Evolutionary conservation across 768 basidiomycete genomes (phyloP).

Genomic region (Mycena venus): DNA sequence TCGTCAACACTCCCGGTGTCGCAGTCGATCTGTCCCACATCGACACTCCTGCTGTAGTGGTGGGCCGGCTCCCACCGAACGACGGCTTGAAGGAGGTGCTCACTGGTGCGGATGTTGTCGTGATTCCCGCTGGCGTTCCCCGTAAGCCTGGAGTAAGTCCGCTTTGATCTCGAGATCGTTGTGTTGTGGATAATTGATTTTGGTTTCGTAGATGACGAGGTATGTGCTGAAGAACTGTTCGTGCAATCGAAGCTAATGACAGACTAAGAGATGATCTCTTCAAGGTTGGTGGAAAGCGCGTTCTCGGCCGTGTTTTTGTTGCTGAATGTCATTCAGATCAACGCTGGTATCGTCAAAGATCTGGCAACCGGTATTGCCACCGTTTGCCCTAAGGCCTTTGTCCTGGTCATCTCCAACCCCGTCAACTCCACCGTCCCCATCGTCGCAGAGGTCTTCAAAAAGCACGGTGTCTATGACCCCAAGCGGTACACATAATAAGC

Average conservation of each 20-base stretch:
- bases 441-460: constrained; percentile 95
- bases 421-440: constrained; percentile 99
- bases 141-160: constrained; percentile 90
- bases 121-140: constrained; percentile 97
- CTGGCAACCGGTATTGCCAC: constrained; percentile 92
- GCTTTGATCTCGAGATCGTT: constrained; percentile 25
- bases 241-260: neutral
- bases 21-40: constrained; percentile 96
- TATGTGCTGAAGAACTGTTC: constrained; percentile 40
- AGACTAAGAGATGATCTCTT: constrained; percentile 88
- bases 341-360: constrained; percentile 96
- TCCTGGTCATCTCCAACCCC: constrained; percentile 98
- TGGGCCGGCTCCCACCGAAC: constrained; percentile 83
- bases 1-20: constrained; percentile 97
- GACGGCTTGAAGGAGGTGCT: constrained; percentile 88
- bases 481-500: constrained; percentile 71
- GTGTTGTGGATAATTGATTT: constrained; percentile 24
- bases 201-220: constrained; percentile 66
- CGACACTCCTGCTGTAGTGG: constrained; percentile 86
- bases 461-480: constrained; percentile 90
- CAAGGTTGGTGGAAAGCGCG: constrained; percentile 69
- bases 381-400: constrained; percentile 87
- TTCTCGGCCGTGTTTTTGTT: constrained; percentile 10
- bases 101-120: constrained; percentile 88
- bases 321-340: constrained; percentile 71